These are phyloP conservation scores for Microbotryum lychnidis-dioicae DNA, from an alignment of 1,284 basidiomycete species.

Conservation along the genomic window DNA sequence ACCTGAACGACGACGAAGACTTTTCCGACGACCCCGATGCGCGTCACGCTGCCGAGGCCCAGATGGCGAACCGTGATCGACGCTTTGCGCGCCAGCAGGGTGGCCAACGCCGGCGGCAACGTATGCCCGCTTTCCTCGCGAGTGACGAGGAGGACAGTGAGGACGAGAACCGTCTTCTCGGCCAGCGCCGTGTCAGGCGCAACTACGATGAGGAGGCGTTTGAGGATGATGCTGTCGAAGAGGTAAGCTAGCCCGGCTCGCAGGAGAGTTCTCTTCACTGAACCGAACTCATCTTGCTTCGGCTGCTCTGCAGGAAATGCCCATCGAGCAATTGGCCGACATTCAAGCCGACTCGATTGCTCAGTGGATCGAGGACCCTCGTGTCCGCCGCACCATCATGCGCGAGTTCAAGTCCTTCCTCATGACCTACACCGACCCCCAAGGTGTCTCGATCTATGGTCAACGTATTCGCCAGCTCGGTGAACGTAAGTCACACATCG, in stretches of 20 bases:
- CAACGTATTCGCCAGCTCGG: slow-evolving; percentile 86
- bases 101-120: slow-evolving; percentile 40
- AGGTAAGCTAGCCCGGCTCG: slow-evolving; percentile 27
- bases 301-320: slow-evolving; percentile 61
- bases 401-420: slow-evolving; percentile 92
- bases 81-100: slow-evolving; percentile 55
- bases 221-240: slow-evolving; percentile 52
- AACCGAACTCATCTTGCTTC: slow-evolving; percentile 1
- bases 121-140: slow-evolving; percentile 52
- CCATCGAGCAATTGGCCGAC: slow-evolving; percentile 90
- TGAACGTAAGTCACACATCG: slow-evolving; percentile 59
- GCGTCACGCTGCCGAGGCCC: slow-evolving; percentile 74
- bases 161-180: slow-evolving; percentile 44
- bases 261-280: neutral
- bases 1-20: slow-evolving; percentile 75
- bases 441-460: slow-evolving; percentile 87
- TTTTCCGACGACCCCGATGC: slow-evolving; percentile 59
- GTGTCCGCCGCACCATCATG: slow-evolving; percentile 79
- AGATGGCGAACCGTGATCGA: slow-evolving; percentile 82
- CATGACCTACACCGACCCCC: slow-evolving; percentile 88
- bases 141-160: slow-evolving; percentile 32
- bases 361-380: slow-evolving; percentile 91
- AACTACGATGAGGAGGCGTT: slow-evolving; percentile 49
- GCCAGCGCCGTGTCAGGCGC: slow-evolving; percentile 39
- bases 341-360: slow-evolving; percentile 95